A percentile compares a stretch with the other conserved stretches of the same genome.
Evolutionary conservation across 306 rosid genomes (phyloP).

Genomic region (Vigna reflexopilosa): DNA sequence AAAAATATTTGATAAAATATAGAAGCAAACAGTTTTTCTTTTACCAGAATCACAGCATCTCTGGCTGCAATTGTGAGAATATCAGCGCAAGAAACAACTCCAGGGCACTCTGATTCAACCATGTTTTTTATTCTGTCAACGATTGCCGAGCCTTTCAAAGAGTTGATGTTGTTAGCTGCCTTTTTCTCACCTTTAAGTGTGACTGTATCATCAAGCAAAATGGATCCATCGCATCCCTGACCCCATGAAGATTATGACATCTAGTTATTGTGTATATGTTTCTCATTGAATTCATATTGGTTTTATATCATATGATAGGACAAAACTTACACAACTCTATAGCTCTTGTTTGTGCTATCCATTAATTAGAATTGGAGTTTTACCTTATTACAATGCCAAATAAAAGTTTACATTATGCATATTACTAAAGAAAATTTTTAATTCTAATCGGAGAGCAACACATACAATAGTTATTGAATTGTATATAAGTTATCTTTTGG

Average conservation of each 20-base stretch:
- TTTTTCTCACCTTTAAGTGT: constrained; percentile 84
- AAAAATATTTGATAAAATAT: neutral
- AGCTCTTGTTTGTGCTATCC: no score
- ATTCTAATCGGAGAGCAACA: no score
- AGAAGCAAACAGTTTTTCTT: neutral
- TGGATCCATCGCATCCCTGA: constrained; percentile 96
- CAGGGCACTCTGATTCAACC: constrained; percentile 89
- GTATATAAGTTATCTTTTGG: neutral
- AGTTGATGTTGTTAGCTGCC: constrained; percentile 65
- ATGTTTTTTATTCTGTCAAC: constrained; percentile 82
- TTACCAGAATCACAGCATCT: constrained; percentile 93
- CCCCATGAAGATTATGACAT: neutral
- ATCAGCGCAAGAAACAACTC: constrained; percentile 93
- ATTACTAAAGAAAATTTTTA: no score
- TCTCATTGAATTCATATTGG: neutral
- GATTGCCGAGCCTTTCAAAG: constrained; percentile 69
- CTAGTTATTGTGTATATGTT: constrained; percentile 1
- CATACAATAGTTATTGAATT: neutral
- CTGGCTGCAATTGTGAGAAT: constrained; percentile 97
- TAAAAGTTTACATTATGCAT: neutral
- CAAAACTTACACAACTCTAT: neutral
- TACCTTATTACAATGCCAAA: neutral
- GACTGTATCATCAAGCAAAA: constrained; percentile 83
- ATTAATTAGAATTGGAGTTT: neutral
- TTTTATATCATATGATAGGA: neutral